A percentile compares a stretch with the other conserved stretches of the same genome.
Conservation (phyloP, 345 rosid species). For the Melaleuca alternifolia region DNA sequence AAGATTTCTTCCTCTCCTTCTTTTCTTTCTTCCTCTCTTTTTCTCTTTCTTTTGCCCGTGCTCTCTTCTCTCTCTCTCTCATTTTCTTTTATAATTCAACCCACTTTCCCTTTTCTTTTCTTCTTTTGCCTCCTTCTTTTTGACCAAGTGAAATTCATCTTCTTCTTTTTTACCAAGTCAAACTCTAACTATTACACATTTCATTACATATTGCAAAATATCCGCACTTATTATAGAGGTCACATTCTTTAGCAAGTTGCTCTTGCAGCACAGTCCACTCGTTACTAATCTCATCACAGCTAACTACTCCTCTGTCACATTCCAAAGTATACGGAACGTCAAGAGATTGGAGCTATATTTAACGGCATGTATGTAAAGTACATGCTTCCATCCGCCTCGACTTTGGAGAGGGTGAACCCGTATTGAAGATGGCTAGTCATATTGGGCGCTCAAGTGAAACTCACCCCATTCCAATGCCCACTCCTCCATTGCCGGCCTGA, state of each 20-base stretch:
- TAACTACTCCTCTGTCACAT: conserved; percentile 47
- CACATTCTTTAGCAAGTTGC: conserved; percentile 53
- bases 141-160: no score
- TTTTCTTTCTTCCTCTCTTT: no score
- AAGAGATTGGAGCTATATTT: conserved; percentile 15
- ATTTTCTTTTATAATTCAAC: no score
- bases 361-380: conserved; percentile 48
- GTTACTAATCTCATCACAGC: conserved; percentile 30
- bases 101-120: no score
- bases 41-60: no score
- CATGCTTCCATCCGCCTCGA: conserved; percentile 26
- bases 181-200: no score
- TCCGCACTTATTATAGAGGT: conserved; percentile 63
- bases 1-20: no score
- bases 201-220: conserved; percentile 43
- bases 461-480: conserved; percentile 57
- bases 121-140: no score
- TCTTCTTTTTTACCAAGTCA: no score
- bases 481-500: conserved; percentile 58
- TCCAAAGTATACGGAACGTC: conserved; percentile 34
- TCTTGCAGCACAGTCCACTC: conserved; percentile 31
- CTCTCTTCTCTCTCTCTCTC: no score
- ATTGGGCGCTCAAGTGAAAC: conserved; percentile 47
- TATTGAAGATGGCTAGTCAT: conserved; percentile 31
- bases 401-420: conserved; percentile 40